Base-by-base conservation (phyloP, 352 stramenopile species). In the Blastocystis sp. region DNA sequence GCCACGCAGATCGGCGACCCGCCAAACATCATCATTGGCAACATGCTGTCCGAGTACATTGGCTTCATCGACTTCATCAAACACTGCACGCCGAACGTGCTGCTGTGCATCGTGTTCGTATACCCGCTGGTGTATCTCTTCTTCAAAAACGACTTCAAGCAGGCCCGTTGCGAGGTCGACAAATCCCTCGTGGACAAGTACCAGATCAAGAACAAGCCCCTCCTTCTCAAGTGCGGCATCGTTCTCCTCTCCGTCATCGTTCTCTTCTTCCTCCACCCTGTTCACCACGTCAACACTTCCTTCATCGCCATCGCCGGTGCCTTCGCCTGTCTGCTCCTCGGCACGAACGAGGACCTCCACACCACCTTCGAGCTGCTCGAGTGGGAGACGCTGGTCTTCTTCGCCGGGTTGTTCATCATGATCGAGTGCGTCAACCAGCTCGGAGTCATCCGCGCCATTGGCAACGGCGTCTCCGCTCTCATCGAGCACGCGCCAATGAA, bases 11-110 rank as follows among this genome's bases (percentile, higher is more conserved):
- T 93, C 78, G 88, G 88, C 57, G 89, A 91, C 59, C 91, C 91
- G 60, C 91, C 91, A 54, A 93, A 93, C 69, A 93, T 93, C 52
- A 93, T 93, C 70, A 93, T 93, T 89, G 91, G 90, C 11, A 90
- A 81, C 69, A 89, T 88, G 45, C 91, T 92, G 76, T 87, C 88
- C 3, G 90, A 92, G 52, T 65, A 90, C 71, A 89, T 93, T 65
- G 89, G 89, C 14, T 93, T 93, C 89, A 90, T 92, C 28, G 91
- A 92, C 70, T 93, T 93, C 61, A 92, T 93, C 59, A 89, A 90
- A 21, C 89, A 93, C 66, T 70, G 91, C 63, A 60, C 89, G 11
- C 91, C 91, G 42, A 90, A 77, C 65, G 57, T 40, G 24, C 43
- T 82, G 43, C 43, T 82, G 21, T 66, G 57, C 45, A 92, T 92